Evolutionary conservation across 2,329 filamentous ascomycete genomes (phyloP).

Genomic region (Knoxdaviesia proteae): DNA sequence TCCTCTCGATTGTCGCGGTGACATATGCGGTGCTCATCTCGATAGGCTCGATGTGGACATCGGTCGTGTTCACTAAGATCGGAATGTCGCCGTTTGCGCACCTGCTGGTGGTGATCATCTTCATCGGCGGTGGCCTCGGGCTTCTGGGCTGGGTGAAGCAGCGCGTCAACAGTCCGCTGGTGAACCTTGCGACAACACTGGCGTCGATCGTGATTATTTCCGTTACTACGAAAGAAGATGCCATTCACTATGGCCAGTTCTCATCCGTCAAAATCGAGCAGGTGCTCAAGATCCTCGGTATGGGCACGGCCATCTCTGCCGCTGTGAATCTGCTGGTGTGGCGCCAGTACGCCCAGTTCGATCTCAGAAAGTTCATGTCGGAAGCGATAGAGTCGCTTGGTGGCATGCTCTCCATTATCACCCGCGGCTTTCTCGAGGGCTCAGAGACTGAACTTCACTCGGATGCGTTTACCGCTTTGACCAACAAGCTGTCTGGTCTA

Average conservation of each 20-base stretch:
- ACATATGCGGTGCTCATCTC: conserved; percentile 49
- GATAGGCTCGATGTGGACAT: conserved; percentile 72
- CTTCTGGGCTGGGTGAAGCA: conserved; percentile 81
- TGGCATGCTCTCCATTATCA: conserved; percentile 64
- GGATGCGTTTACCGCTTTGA: conserved; percentile 27
- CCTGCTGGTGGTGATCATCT: conserved; percentile 58
- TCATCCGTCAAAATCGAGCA: conserved; percentile 65
- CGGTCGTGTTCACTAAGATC: conserved; percentile 47
- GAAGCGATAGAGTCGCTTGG: conserved; percentile 50
- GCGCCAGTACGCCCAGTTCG: conserved; percentile 54
- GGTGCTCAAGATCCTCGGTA: conserved; percentile 64
- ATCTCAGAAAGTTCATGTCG: conserved; percentile 49
- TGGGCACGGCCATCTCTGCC: conserved; percentile 54
- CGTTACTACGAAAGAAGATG: conserved; percentile 75
- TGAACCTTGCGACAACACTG: conserved; percentile 70
- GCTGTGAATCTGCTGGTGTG: conserved; percentile 58
- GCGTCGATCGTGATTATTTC: conserved; percentile 78
- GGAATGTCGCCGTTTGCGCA: conserved; percentile 53
- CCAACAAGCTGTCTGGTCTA: conserved; percentile 3
- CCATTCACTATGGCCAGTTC: conserved; percentile 64
- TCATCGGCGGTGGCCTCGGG: conserved; percentile 69
- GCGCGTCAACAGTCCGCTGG: conserved; percentile 53
- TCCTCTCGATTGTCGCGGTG: conserved; percentile 60
- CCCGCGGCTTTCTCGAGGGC: conserved; percentile 65
- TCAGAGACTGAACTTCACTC: conserved; percentile 58